These are phyloP conservation scores for Fremontodendron californicum DNA, from an alignment of 345 rosid species.

Conservation along the genomic window DNA sequence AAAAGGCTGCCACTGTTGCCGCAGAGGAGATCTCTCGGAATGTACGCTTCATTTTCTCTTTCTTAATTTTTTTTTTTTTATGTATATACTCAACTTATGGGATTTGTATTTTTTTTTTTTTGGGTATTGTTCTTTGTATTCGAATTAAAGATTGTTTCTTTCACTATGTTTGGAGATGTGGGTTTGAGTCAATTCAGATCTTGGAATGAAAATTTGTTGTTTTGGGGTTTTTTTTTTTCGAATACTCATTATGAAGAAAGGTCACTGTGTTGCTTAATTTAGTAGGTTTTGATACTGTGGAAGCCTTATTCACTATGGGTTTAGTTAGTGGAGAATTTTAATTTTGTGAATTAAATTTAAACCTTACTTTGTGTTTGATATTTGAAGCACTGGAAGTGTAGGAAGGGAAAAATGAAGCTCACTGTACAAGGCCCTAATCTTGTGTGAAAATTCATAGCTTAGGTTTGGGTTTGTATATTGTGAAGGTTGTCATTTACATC, in stretches of 20 bases:
- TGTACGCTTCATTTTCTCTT: slow-evolving; percentile 33
- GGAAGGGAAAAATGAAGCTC: not conserved
- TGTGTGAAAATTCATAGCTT: not conserved
- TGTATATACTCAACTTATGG: not conserved
- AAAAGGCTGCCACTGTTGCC: slow-evolving; percentile 53
- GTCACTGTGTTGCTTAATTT: not conserved
- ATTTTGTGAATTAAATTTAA: not conserved
- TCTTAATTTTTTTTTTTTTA: not conserved
- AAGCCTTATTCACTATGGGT: not conserved
- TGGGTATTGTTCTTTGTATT: not conserved
- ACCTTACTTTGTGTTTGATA: not conserved
- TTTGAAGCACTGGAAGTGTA: not conserved
- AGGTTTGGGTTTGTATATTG: not conserved
- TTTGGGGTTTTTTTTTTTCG: not conserved
- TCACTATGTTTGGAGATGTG: not conserved
- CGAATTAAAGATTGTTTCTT: not conserved
- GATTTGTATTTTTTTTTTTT: not conserved
- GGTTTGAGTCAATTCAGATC: not conserved
- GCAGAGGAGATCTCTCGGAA: slow-evolving; percentile 89
- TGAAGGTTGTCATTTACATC: not conserved
- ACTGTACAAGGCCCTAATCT: not conserved
- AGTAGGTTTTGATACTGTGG: not conserved
- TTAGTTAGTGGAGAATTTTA: not conserved
- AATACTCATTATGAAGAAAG: not conserved
- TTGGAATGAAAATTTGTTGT: not conserved